Evolutionary conservation across 2,329 filamentous ascomycete genomes (phyloP), one percentile per base, ranked within the genome.

Genomic region (Pseudocercospora pini-densiflorae): DNA sequence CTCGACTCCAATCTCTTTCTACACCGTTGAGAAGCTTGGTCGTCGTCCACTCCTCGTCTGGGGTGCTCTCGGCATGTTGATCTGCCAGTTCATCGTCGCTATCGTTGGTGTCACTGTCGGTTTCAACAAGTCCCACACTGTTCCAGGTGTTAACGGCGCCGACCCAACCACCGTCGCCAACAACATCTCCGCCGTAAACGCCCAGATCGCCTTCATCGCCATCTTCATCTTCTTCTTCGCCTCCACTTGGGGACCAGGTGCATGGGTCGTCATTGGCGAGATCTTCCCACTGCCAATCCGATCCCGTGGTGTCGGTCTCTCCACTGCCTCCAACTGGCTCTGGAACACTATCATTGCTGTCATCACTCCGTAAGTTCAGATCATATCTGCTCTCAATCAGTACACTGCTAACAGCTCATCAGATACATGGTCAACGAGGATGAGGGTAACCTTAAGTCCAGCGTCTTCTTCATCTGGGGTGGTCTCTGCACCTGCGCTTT

Each of bases 171-270:
- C 81, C 6, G 88, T 88, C 1, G 77, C 79, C 58, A 73, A 77
- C 71, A 79, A 79, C 73, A 67, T 73, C 62, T n/a, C 68, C 1
- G 80, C 83, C 8, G 81, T 85, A 72, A 82, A 80, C 65, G 88
- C 90, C 59, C 89, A 94, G 85, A 93, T 97, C 71, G 88, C 92
- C 68, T 95, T 96, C 83, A 95, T 95, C 77, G 91, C 89, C 82
- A 89, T 97, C 83, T 95, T 93, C 86, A 94, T 97, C 85, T 93
- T 92, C 86, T 94, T 90, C 86, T 97, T 97, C 79, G 93, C 93
- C 67, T 89, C 87, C 65, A 97, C 93, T 70, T 97, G 92, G 93
- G 93, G 93, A 61, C 92, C 92, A 6, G 90, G 84, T 63, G 86
- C 85, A 27, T 88, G 86, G 87, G 84, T 85, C 64, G 87, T 96